phyloP scores from a whole-genome alignment of 495 filamentous ascomycete genomes.

The Aspergillus cristatus region DNA sequence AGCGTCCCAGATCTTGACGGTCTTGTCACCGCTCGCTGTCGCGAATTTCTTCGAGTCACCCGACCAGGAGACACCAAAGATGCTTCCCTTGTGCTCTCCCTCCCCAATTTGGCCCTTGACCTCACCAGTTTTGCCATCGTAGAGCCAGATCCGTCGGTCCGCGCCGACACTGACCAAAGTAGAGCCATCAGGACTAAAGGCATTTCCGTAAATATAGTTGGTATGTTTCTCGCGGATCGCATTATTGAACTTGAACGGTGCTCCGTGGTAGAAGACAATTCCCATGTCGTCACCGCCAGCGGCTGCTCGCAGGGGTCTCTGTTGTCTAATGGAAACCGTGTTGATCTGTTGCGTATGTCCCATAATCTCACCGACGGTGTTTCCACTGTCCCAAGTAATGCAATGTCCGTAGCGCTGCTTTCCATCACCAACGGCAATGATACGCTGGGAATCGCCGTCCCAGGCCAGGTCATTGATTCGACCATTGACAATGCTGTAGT shows the following conservation, averaged over 20 bases:
- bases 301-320: slow-evolving; percentile 79
- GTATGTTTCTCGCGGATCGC: slow-evolving; percentile 69
- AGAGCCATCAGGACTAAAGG: slow-evolving; percentile 83
- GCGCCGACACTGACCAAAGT: slow-evolving; percentile 80
- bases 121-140: slow-evolving; percentile 92
- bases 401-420: slow-evolving; percentile 90
- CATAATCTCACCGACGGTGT: slow-evolving; percentile 85
- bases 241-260: slow-evolving; percentile 87
- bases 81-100: slow-evolving; percentile 80
- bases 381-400: slow-evolving; percentile 91
- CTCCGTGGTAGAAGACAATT: slow-evolving; percentile 86
- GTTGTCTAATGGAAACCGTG: slow-evolving; percentile 77
- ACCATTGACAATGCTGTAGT: slow-evolving; percentile 90
- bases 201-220: slow-evolving; percentile 79
- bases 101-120: slow-evolving; percentile 66
- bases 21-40: slow-evolving; percentile 88
- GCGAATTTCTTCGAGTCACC: slow-evolving; percentile 82
- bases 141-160: slow-evolving; percentile 83
- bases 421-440: slow-evolving; percentile 92
- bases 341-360: slow-evolving; percentile 90
- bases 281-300: slow-evolving; percentile 84
- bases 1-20: slow-evolving; percentile 62
- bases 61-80: slow-evolving; percentile 86
- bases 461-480: slow-evolving; percentile 93
- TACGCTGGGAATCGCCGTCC: slow-evolving; percentile 93